Evolutionary conservation across 257 asterid species (phyloP), one percentile per base, ranked within the genome.

Genomic region (Scutellaria barbata): DNA sequence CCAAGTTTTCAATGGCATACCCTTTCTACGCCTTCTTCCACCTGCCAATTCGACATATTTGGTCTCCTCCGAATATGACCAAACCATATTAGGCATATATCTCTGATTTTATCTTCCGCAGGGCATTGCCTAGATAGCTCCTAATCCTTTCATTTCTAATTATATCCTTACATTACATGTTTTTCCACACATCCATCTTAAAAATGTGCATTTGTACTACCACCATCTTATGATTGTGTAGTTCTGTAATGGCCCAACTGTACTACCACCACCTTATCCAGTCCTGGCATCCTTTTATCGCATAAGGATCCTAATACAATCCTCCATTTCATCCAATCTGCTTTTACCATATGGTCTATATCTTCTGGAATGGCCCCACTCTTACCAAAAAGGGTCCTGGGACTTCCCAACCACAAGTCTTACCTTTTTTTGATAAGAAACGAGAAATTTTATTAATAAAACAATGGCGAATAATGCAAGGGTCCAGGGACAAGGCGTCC

Each of bases 111-210:
- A 42, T 42, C 46, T 10, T 42, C 46, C 37, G 20, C 37, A 16
- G 12, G 5, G 41, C 42, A 10, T 10, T 10, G 10, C 63, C 63
- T 56, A 56, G 18, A 25, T 56, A 25, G 17, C 63, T 56, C 62
- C 33, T 37, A 6, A 5, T 54, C 60, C 60, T 56, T 56, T 25
- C 43, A 56, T 56, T 30, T 30, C 43, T 56, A 30, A 30, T 56
- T 56, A 12, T 56, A 35, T 56, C 43, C 42, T 30, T 5, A 17
- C 41, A 25, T 56, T n/a, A 10, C 35, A 30, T 30, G 35, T 30
- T 12, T n/a, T 56, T 56, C 16, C n/a, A 30, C 63, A 56, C 42
- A 5, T 56, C 63, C 63, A 37, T 56, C 63, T 25, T 56, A 12
- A 13, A 8, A 16, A 12, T 46, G n/a, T 11, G n/a, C 16, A 11